Evolutionary conservation across 495 filamentous ascomycete species (phyloP).

Genomic region (Xylaria sp.): DNA sequence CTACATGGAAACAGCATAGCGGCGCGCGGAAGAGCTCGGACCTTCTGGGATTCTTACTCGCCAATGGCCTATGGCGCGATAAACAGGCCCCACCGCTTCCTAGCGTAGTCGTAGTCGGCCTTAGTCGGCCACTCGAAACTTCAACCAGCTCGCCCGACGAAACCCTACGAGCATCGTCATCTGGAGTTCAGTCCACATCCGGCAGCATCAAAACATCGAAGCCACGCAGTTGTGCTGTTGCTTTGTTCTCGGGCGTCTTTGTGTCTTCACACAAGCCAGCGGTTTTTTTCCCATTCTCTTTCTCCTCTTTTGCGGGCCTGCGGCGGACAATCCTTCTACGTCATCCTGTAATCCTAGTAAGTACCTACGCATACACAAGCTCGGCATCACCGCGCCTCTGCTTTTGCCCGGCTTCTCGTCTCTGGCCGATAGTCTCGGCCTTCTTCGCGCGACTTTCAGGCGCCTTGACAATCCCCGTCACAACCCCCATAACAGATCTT

Average conservation of each 20-base stretch:
- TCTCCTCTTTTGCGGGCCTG: background rate
- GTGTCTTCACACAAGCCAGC: background rate
- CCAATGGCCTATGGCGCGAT: slow-evolving; percentile 21
- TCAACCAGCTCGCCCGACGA: background rate
- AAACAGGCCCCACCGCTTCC: background rate
- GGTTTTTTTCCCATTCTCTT: background rate
- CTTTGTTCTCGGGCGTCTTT: background rate
- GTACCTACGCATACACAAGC: too few species aligned
- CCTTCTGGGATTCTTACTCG: slow-evolving; percentile 24
- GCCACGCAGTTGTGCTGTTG: background rate
- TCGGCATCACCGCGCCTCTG: slow-evolving; percentile 26
- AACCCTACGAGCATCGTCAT: background rate
- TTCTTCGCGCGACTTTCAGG: slow-evolving; percentile 31
- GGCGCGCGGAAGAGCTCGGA: slow-evolving; percentile 16
- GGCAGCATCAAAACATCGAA: background rate
- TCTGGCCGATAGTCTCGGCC: slow-evolving; percentile 27
- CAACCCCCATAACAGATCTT: slow-evolving; percentile 39
- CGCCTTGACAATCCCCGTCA: slow-evolving; percentile 30
- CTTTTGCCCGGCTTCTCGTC: slow-evolving; percentile 13
- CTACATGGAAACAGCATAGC: background rate
- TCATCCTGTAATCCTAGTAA: slow-evolving; percentile 18
- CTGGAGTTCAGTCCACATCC: background rate
- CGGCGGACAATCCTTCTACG: slow-evolving; percentile 11
- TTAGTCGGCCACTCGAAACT: background rate
- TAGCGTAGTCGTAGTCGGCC: background rate